Conservation (phyloP, 2,329 filamentous ascomycete genomes). For the Stagonosporopsis tanaceti region DNA sequence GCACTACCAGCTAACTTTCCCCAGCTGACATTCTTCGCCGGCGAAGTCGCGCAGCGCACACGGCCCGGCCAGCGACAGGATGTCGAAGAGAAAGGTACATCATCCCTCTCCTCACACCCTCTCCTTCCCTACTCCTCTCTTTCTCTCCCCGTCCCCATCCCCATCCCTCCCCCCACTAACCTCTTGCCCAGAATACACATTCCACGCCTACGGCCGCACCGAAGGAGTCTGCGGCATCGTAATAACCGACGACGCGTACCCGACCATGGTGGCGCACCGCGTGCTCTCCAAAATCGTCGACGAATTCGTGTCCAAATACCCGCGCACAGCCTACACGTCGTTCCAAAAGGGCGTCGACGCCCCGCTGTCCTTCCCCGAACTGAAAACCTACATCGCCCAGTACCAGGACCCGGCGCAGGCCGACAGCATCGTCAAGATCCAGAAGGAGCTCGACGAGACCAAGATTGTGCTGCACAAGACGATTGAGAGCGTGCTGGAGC, state of each 20-base stretch:
- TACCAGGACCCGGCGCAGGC: constrained; percentile 90
- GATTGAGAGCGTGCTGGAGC: constrained; percentile 85
- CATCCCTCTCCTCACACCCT: neutral
- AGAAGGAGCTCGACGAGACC: constrained; percentile 95
- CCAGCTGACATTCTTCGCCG: constrained; percentile 83
- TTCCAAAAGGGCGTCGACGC: constrained; percentile 53
- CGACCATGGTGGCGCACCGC: constrained; percentile 82
- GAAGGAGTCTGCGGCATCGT: constrained; percentile 59
- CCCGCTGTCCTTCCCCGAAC: constrained; percentile 66
- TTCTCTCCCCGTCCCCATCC: neutral
- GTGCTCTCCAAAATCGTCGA: constrained; percentile 86
- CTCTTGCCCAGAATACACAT: constrained; percentile 65
- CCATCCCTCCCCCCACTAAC: neutral
- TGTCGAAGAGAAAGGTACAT: constrained; percentile 75
- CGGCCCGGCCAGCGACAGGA: constrained; percentile 82
- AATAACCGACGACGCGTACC: constrained; percentile 59
- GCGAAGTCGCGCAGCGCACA: constrained; percentile 87
- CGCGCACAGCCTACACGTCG: constrained; percentile 71
- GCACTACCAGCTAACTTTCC: constrained; percentile 25
- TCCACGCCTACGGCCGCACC: constrained; percentile 55
- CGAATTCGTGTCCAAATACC: constrained; percentile 82
- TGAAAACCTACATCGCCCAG: constrained; percentile 79
- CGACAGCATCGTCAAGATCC: constrained; percentile 93
- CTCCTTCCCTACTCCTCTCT: accelerated
- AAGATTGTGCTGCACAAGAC: constrained; percentile 98